Percentiles rank a stretch among this genome's conserved stretches.
These are phyloP conservation scores for Neurospora sp. DNA, from an alignment of 495 filamentous ascomycete genomes.

Conservation along the genomic window DNA sequence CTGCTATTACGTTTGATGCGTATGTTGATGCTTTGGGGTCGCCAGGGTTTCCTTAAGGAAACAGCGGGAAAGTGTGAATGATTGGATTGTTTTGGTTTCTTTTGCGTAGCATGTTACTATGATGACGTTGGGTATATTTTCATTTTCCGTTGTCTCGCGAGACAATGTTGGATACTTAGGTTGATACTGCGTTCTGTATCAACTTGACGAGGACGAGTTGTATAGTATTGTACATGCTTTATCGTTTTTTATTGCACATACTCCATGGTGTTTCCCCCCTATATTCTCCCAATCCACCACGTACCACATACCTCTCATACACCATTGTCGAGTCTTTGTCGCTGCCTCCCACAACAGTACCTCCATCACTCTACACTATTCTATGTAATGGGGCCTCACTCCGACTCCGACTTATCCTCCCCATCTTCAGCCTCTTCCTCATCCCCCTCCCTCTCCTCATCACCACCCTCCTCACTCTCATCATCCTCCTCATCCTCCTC, in stretches of 20 bases:
- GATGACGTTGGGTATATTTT: not conserved
- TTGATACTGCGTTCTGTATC: not conserved
- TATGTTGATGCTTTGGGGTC: constrained; percentile 26
- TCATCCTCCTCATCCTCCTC: not conserved
- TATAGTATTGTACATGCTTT: not conserved
- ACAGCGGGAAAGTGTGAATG: not conserved
- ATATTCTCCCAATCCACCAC: not conserved
- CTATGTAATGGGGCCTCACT: not conserved
- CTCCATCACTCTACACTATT: no score
- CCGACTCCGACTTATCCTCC: not conserved
- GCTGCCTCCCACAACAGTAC: not conserved
- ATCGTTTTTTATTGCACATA: no score
- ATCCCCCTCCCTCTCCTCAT: not conserved
- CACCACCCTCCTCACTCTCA: no score
- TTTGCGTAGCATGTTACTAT: not conserved
- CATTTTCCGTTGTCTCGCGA: not conserved
- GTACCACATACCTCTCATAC: not conserved
- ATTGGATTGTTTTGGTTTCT: not conserved
- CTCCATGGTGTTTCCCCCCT: not conserved
- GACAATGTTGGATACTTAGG: not conserved
- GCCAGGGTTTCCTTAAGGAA: constrained; percentile 13
- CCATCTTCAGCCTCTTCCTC: not conserved
- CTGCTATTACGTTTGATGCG: constrained; percentile 25
- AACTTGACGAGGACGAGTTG: not conserved
- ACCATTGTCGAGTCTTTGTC: not conserved